These are phyloP conservation scores for Colletotrichum sp. DNA, from an alignment of 2,329 filamentous ascomycete genomes.

Conservation along the genomic window DNA sequence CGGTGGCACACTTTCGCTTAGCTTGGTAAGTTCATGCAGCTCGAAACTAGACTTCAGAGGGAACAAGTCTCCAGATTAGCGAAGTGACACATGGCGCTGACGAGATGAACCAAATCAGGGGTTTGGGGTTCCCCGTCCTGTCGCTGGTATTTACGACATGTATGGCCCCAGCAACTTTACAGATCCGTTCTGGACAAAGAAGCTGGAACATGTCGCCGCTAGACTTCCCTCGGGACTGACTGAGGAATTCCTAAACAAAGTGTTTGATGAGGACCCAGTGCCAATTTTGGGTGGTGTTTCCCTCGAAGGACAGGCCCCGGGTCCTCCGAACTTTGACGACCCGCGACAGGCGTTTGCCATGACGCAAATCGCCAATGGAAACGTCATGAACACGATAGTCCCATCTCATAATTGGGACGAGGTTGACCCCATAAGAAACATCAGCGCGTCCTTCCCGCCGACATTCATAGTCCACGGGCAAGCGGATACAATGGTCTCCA, in stretches of 20 bases:
- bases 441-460: slow-evolving; percentile 35
- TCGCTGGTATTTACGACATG: slow-evolving; percentile 43
- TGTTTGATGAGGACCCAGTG: slow-evolving; percentile 40
- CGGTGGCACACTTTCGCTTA: slow-evolving; percentile 38
- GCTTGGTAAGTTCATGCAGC: slow-evolving; percentile 32
- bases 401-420: slow-evolving; percentile 27
- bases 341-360: slow-evolving; percentile 43
- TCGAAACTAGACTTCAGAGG: neutral
- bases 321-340: slow-evolving; percentile 37
- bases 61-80: neutral
- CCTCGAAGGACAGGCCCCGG: slow-evolving; percentile 41
- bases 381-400: slow-evolving; percentile 37
- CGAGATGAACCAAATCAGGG: slow-evolving; percentile 28
- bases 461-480: slow-evolving; percentile 47
- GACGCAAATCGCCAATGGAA: slow-evolving; percentile 44
- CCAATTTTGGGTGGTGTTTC: slow-evolving; percentile 43
- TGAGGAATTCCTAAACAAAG: slow-evolving; percentile 33
- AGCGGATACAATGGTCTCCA: slow-evolving; percentile 42
- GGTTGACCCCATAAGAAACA: slow-evolving; percentile 39
- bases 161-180: slow-evolving; percentile 46
- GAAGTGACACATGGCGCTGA: neutral
- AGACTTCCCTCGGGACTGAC: slow-evolving; percentile 30
- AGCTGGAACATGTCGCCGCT: slow-evolving; percentile 32
- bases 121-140: slow-evolving; percentile 37
- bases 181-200: slow-evolving; percentile 38